Evolutionary conservation across 2,329 filamentous ascomycete species (phyloP).

Genomic region (Ciborinia camelliae): DNA sequence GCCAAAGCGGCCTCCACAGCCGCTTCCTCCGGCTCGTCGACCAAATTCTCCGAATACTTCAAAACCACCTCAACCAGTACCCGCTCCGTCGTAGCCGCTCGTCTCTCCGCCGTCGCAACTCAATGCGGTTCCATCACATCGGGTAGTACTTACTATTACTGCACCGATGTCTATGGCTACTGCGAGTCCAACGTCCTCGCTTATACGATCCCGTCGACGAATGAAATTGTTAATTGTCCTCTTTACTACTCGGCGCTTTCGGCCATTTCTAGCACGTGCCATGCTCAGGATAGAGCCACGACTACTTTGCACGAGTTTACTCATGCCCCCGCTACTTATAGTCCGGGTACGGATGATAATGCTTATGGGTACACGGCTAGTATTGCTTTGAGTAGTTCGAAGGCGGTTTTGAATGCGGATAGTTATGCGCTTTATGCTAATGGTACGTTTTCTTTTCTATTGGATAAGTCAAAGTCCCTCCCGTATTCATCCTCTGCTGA

Average conservation of each 20-base stretch:
- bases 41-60: slow-evolving; percentile 60
- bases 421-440: slow-evolving; percentile 35
- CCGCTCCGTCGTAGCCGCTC: slow-evolving; percentile 49
- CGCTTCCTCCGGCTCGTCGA: slow-evolving; percentile 47
- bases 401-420: slow-evolving; percentile 63
- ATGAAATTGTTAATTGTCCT: slow-evolving; percentile 59
- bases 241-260: slow-evolving; percentile 56
- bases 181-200: slow-evolving; percentile 54
- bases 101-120: slow-evolving; percentile 50
- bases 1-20: slow-evolving; percentile 52
- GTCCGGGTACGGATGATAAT: slow-evolving; percentile 56
- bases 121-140: slow-evolving; percentile 52
- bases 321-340: slow-evolving; percentile 52
- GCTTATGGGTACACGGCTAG: slow-evolving; percentile 54
- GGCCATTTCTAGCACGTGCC: slow-evolving; percentile 50
- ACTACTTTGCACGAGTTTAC: slow-evolving; percentile 65
- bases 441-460: not conserved
- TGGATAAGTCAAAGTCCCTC: too few species aligned
- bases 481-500: not conserved
- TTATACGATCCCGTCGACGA: slow-evolving; percentile 54
- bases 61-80: slow-evolving; percentile 50
- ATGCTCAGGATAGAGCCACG: slow-evolving; percentile 62
- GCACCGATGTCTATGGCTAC: slow-evolving; percentile 53
- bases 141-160: slow-evolving; percentile 54
- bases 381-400: slow-evolving; percentile 43